phyloP scores from a whole-genome alignment of 2,329 filamentous ascomycete genomes.

The Aotearoamyces nothofagi region DNA sequence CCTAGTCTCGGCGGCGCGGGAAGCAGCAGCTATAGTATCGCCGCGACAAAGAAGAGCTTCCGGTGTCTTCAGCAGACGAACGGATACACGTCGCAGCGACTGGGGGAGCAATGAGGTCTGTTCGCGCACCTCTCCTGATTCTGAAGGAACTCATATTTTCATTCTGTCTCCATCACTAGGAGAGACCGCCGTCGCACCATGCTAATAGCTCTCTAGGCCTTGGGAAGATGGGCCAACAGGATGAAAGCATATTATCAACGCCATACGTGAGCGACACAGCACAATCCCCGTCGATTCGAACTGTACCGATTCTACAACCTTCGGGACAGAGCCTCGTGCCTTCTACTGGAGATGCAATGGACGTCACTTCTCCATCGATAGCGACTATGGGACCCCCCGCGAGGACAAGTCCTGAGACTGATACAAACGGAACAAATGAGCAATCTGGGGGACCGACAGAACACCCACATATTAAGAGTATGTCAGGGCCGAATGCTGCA shows the following conservation, averaged over 20 bases:
- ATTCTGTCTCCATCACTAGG: too few species aligned
- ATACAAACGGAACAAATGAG: slow-evolving; percentile 19
- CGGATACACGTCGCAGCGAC: background rate
- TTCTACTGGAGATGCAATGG: slow-evolving; percentile 1
- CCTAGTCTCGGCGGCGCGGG: background rate
- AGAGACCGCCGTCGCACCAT: too few species aligned
- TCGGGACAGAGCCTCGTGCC: background rate
- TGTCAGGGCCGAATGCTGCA: slow-evolving; percentile 19
- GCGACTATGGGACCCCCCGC: slow-evolving; percentile 6
- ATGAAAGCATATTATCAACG: background rate
- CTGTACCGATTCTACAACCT: slow-evolving; percentile 1
- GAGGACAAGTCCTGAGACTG: slow-evolving; percentile 17
- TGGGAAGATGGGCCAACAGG: background rate
- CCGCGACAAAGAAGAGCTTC: slow-evolving; percentile 1
- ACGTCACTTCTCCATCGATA: slow-evolving; percentile 5
- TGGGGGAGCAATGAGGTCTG: background rate
- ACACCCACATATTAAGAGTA: slow-evolving; percentile 21
- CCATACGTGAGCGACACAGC: too few species aligned
- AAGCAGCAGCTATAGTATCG: background rate
- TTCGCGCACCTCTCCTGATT: background rate
- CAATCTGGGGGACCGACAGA: slow-evolving; percentile 14
- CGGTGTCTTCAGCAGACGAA: background rate
- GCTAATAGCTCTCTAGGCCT: background rate
- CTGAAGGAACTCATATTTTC: too few species aligned
- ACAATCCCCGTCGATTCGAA: background rate